phyloP scores from a whole-genome alignment of 345 rosid genomes.

The Corymbia maculata region DNA sequence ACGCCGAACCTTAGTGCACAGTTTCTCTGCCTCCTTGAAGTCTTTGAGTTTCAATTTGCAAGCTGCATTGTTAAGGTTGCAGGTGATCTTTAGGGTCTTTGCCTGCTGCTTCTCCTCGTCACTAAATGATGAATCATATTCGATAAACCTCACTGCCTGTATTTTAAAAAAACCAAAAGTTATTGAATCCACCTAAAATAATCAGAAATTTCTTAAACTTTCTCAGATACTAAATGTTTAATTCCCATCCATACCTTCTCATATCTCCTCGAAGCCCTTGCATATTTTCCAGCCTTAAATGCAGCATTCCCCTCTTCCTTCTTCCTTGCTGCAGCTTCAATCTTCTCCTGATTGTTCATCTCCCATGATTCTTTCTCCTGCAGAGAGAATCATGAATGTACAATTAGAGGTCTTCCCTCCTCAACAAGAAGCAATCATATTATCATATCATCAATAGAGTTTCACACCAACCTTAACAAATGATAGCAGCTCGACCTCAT shows the following conservation, averaged over 20 bases:
- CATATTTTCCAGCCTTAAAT: slow-evolving; percentile 10
- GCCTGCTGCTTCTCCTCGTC: slow-evolving; percentile 11
- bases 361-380: slow-evolving; percentile 16
- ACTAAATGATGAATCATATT: slow-evolving; percentile 9
- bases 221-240: background rate
- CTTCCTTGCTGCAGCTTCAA: slow-evolving; percentile 8
- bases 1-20: slow-evolving; percentile 3
- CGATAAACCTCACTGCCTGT: slow-evolving; percentile 3
- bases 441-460: background rate
- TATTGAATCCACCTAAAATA: background rate
- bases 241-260: background rate
- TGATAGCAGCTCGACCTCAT: slow-evolving; percentile 32
- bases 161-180: background rate
- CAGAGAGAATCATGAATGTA: background rate
- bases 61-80: slow-evolving; percentile 12
- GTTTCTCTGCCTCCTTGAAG: slow-evolving; percentile 5
- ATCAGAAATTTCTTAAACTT: background rate
- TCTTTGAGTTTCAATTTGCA: slow-evolving; percentile 11
- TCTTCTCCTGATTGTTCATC: slow-evolving; percentile 7
- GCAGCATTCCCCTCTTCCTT: slow-evolving; percentile 13
- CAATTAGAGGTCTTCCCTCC: background rate
- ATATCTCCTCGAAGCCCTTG: slow-evolving; percentile 9
- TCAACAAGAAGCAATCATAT: background rate
- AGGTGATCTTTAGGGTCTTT: slow-evolving; percentile 1
- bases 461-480: slow-evolving; percentile 19